Base-by-base conservation (phyloP, 23 red algal species). In the Cyanidiococcus yangmingshanensis region DNA sequence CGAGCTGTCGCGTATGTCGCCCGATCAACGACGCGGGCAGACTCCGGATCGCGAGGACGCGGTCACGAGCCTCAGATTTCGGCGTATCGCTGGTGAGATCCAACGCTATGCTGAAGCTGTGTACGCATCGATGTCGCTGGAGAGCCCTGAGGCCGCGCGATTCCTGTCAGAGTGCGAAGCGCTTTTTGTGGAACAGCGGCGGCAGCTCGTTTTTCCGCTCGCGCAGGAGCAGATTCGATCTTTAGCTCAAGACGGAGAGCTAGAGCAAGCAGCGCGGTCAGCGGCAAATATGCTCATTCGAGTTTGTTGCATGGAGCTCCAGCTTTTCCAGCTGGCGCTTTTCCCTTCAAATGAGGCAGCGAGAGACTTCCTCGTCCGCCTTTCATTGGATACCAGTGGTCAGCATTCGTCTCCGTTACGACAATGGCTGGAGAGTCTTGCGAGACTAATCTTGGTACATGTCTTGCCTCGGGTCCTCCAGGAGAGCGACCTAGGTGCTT, bases 401-500 rank as follows among this genome's bases (percentile, higher is more conserved):
- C 45, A 54, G 21, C 45, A 7, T 21, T 54, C 21, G 21, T 54
- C 45, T 54, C 12, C 45, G 45, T 21, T 54, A 7, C 45, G 45
- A 3, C 63, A 71, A 30, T 71, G 63, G 63, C n/a, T 71, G n/a
- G 12, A 7, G 7, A 27, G 16, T 17, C 15, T 71, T 29, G 63
- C 63, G 7, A 12, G 7, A 33, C 35, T 84, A 2, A 58, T 95
- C 0, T 88, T 84, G 67, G 84, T 68, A 1, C 80, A 89, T 40
- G 39, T 95, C 51, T 74, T 85, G 58, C 86, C 90, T 27, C 82
- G 75, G 21, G 86, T 95, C 30, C 33, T 95, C 21, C 45, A 83
- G 36, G 90, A 95, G 32, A 81, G 76, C 54, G 85, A 89, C 34
- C 85, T 95, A 15, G 90, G 86, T 7, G 85, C 79, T 29, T 78